Base-by-base conservation (phyloP, 768 basidiomycete species). In the Rhodotorula diobovata region DNA sequence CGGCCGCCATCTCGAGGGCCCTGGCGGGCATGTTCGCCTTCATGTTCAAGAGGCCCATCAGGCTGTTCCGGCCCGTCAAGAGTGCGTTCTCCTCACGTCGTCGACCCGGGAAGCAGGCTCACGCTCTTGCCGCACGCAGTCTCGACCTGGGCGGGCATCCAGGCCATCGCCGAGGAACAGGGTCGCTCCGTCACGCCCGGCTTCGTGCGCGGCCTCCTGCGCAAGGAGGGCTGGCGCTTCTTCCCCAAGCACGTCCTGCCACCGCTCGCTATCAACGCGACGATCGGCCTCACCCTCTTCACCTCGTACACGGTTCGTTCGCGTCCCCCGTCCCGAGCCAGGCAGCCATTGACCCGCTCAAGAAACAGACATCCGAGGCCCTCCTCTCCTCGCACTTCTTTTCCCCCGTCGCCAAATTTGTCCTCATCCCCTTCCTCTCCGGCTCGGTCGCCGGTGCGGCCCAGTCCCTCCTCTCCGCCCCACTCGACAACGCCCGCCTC, bases 401-500 rank as follows among this genome's bases (percentile, higher is more conserved):
- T 6, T 60, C 71, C 9, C 34, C 60, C 41, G 9, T 51, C 41
- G 57, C 66, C 14, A 60, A 46, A 3, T 51, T 63, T 51, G 58
- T 75, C 56, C 48, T 66, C 59, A 35, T 75, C 37, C 74, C 76
- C 11, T 73, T 75, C 72, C 23, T 76, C 12, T 73, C 76, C 30
- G 77, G 77, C 16, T 67, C 70, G 21, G 2, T 66, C 35, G 77
- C 77, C 32, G 77, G 77, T 12, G 74, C 74, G 1, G 67, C 72
- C 0, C 77, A 78, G 67, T 73, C 74, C 6, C 51, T 76, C 59
- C 64, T 78, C 53, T 76, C 76, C 8, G 64, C 73, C 1, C 77
- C 77, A 0, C 70, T 78, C 45, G 77, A 78, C 66, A 78, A 78
- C 63, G 74, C 76, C 16, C 69, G 77, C 20, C 64, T 74, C 28